Conservation (phyloP, 805 yeast species). For the Alloascoidea africana region DNA sequence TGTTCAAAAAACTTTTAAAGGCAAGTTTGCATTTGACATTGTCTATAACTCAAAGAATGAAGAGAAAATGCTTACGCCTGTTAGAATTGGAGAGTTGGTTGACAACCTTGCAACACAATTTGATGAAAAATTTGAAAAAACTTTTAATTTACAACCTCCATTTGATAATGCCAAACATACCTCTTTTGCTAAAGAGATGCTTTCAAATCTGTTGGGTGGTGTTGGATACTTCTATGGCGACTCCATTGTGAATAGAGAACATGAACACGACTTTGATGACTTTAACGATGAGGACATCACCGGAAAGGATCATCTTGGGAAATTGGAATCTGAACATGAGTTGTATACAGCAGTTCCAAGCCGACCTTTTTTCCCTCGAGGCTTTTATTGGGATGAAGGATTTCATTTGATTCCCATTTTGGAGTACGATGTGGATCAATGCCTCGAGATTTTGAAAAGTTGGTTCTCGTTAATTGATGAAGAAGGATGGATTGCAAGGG, state of each 20-base stretch:
- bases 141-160: conserved; percentile 40
- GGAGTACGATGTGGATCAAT: conserved; percentile 73
- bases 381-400: conserved; percentile 98
- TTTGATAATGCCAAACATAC: conserved; percentile 27
- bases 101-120: conserved; percentile 21
- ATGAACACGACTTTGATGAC: conserved; percentile 53
- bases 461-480: conserved; percentile 84
- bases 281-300: conserved; percentile 26
- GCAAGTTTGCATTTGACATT: conserved; percentile 62
- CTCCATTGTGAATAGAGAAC: conserved; percentile 61
- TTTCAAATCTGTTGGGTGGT: conserved; percentile 83
- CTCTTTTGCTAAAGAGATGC: conserved; percentile 57
- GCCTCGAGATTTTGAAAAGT: conserved; percentile 63
- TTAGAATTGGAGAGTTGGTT: conserved; percentile 13
- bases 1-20: conserved; percentile 62
- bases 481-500: conserved; percentile 95
- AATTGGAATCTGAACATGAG: conserved; percentile 28
- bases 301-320: conserved; percentile 3
- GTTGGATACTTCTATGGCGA: conserved; percentile 80
- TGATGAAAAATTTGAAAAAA: conserved; percentile 33
- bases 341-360: conserved; percentile 81
- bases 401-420: conserved; percentile 76
- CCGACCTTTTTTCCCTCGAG: conserved; percentile 89
- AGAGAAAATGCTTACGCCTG: conserved; percentile 14
- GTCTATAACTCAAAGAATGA: conserved; percentile 33